A percentile compares a stretch with the other conserved stretches of the same genome.
These are phyloP conservation scores for Amborella trichopoda DNA, from an alignment of 164 flowering plant species.

Conservation along the genomic window DNA sequence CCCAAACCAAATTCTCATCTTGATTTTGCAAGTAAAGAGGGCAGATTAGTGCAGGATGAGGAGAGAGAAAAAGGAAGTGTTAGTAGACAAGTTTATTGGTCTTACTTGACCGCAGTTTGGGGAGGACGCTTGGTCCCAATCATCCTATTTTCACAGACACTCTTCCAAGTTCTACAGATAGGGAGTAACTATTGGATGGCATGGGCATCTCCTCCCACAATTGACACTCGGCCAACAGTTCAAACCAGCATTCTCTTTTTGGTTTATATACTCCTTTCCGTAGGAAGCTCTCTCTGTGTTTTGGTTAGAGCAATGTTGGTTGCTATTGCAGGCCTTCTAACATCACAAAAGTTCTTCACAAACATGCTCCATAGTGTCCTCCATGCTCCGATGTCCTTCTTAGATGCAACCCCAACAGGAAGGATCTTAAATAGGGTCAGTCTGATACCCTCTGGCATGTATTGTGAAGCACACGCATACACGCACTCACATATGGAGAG, in stretches of 20 bases:
- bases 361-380: constrained; percentile 70
- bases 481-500: neutral
- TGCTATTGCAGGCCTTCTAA: constrained; percentile 47
- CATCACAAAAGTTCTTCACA: constrained; percentile 63
- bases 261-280: constrained; percentile 58
- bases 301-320: constrained; percentile 49
- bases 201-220: constrained; percentile 75
- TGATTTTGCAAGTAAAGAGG: constrained; percentile 58
- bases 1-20: too few relatives aligned
- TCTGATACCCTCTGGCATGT: neutral
- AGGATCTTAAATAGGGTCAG: constrained; percentile 87
- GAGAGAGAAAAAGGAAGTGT: constrained; percentile 92
- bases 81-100: constrained; percentile 76
- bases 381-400: constrained; percentile 93
- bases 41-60: constrained; percentile 71
- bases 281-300: constrained; percentile 74
- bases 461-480: neutral
- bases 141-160: constrained; percentile 64
- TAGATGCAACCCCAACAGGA: constrained; percentile 95
- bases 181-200: constrained; percentile 98
- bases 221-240: constrained; percentile 19
- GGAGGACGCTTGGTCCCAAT: constrained; percentile 62
- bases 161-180: constrained; percentile 68
- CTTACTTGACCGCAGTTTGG: constrained; percentile 61
- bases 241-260: constrained; percentile 37